Conservation (phyloP, 495 filamentous ascomycete genomes). For the Penicillium taxi region DNA sequence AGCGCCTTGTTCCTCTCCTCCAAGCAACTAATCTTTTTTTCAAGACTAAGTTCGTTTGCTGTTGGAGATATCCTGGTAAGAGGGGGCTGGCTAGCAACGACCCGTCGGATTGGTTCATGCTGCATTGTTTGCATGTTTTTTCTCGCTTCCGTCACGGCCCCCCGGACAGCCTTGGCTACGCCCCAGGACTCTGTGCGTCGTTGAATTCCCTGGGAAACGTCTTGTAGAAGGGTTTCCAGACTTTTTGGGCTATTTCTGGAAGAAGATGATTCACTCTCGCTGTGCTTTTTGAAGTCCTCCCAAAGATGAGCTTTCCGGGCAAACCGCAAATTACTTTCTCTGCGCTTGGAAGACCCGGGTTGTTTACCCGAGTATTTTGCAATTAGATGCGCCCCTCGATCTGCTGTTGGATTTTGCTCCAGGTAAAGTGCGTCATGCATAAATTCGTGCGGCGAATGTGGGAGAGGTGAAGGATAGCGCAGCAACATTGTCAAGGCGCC, state of each 20-base stretch:
- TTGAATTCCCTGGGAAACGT: slow-evolving; percentile 76
- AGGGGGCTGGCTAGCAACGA: slow-evolving; percentile 1
- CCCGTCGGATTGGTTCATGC: slow-evolving; percentile 30
- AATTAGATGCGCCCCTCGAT: slow-evolving; percentile 68
- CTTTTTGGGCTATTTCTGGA: slow-evolving; percentile 51
- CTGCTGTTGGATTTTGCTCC: slow-evolving; percentile 60
- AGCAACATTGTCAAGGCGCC: slow-evolving; percentile 71
- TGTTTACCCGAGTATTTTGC: slow-evolving; percentile 70
- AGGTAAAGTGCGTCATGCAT: slow-evolving; percentile 86
- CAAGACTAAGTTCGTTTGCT: slow-evolving; percentile 15
- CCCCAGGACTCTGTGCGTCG: slow-evolving; percentile 78
- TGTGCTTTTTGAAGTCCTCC: slow-evolving; percentile 26
- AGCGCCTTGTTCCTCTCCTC: slow-evolving; percentile 67
- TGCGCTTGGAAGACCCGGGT: slow-evolving; percentile 37
- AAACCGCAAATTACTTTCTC: slow-evolving; percentile 22
- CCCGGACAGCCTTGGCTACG: slow-evolving; percentile 82
- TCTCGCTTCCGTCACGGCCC: slow-evolving; percentile 77
- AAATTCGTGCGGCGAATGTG: slow-evolving; percentile 64
- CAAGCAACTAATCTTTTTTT: slow-evolving; percentile 38
- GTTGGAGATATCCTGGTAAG: slow-evolving; percentile 4
- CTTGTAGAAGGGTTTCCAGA: slow-evolving; percentile 73
- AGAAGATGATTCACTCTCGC: slow-evolving; percentile 26
- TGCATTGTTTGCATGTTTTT: slow-evolving; percentile 62
- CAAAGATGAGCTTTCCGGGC: slow-evolving; percentile 27
- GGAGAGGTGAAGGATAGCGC: slow-evolving; percentile 61